Evolutionary conservation across 306 rosid species (phyloP).

Genomic region (Nissolia schottii): DNA sequence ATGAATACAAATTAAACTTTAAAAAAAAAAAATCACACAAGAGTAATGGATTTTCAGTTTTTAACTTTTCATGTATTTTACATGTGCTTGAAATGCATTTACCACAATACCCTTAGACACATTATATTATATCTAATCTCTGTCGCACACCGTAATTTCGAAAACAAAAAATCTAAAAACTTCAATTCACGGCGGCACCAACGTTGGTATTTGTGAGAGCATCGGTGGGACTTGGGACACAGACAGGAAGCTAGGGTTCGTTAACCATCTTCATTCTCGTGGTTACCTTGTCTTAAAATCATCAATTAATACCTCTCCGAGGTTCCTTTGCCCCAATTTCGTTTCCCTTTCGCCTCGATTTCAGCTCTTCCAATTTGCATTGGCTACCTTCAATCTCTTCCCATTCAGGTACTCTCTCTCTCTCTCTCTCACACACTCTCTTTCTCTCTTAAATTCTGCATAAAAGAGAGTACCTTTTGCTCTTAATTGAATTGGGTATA

Average conservation of each 20-base stretch:
- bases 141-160: neutral
- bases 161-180: neutral
- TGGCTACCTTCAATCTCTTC: neutral
- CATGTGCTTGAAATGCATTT: neutral
- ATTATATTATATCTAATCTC: neutral
- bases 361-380: conserved; percentile 6
- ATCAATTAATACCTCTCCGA: neutral
- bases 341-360: neutral
- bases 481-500: neutral
- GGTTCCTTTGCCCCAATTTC: neutral
- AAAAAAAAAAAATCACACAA: too few relatives aligned
- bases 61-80: too few relatives aligned
- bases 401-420: conserved; percentile 29
- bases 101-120: neutral
- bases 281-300: neutral
- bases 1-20: too few relatives aligned
- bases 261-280: neutral
- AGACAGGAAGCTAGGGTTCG: conserved; percentile 26
- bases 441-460: neutral
- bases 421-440: neutral
- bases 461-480: neutral
- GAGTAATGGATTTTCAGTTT: too few relatives aligned
- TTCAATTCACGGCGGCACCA: neutral
- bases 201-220: neutral
- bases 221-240: neutral